Evolutionary conservation across 2,329 filamentous ascomycete species (phyloP).

Genomic region (Aaosphaeria arxii): DNA sequence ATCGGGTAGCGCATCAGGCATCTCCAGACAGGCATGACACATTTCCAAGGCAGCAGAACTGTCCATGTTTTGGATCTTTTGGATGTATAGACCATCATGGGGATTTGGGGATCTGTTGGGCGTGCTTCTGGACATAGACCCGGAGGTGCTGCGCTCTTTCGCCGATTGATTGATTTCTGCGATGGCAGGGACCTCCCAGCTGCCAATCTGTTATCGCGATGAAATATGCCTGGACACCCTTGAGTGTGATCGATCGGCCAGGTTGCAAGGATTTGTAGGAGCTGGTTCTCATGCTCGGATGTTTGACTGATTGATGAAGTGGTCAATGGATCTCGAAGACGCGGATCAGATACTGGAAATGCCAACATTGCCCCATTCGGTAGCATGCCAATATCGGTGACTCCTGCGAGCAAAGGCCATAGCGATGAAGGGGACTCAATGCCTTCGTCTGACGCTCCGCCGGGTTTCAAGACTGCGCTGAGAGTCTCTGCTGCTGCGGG

Average conservation of each 20-base stretch:
- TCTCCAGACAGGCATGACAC: conserved; percentile 82
- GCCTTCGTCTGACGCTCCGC: conserved; percentile 4
- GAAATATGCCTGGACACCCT: conserved; percentile 60
- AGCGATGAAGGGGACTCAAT: conserved; percentile 19
- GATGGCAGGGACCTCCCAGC: conserved; percentile 66
- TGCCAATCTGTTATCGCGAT: conserved; percentile 61
- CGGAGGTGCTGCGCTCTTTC: conserved; percentile 62
- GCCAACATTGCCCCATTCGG: conserved; percentile 68
- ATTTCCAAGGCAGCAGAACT: conserved; percentile 85
- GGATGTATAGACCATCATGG: conserved; percentile 67
- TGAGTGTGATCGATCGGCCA: conserved; percentile 64
- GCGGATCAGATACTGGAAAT: conserved; percentile 75
- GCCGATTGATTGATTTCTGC: conserved; percentile 77
- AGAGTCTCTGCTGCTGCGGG: conserved; percentile 79
- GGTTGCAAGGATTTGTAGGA: conserved; percentile 60
- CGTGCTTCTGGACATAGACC: conserved; percentile 60
- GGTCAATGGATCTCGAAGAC: conserved; percentile 72
- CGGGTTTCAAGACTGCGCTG: conserved; percentile 62
- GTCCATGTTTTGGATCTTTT: conserved; percentile 66
- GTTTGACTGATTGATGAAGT: conserved; percentile 37
- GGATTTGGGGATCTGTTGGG: conserved; percentile 70
- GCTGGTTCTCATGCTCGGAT: conserved; percentile 22
- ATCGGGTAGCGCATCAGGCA: conserved; percentile 78
- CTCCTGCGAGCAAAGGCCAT: conserved; percentile 25
- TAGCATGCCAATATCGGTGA: conserved; percentile 57